Evolutionary conservation across 164 flowering plant genomes (phyloP).

Genomic region (Magnolia kwangsiensis): DNA sequence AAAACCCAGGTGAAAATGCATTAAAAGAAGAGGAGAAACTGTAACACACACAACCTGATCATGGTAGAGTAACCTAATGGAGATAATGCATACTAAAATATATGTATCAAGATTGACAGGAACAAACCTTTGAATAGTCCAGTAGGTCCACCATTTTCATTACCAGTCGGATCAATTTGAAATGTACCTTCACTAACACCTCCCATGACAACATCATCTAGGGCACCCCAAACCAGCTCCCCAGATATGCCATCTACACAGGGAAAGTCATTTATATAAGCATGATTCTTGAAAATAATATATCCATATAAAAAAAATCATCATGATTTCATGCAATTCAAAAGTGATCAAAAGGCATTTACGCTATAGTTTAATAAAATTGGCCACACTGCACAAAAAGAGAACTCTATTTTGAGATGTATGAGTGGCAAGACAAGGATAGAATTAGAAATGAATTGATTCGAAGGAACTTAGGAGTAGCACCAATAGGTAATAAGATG

Average conservation of each 20-base stretch:
- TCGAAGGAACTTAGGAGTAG: no score
- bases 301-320: not conserved
- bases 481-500: no score
- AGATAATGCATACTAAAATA: conserved; percentile 1
- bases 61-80: not conserved
- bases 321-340: not conserved
- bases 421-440: no score
- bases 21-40: not conserved
- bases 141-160: conserved; percentile 77
- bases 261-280: not conserved
- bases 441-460: no score
- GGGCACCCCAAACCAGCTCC: conserved; percentile 85
- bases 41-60: not conserved
- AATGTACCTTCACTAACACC: conserved; percentile 94
- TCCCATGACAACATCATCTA: conserved; percentile 99
- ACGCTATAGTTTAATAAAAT: not conserved
- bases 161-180: conserved; percentile 62
- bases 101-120: not conserved
- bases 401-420: no score
- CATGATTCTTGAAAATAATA: not conserved
- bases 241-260: conserved; percentile 48
- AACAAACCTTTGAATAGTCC: conserved; percentile 80
- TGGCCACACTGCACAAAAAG: not conserved
- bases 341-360: not conserved
- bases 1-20: conserved; percentile 11